These are phyloP conservation scores for Arthrinium phaeospermum DNA, from an alignment of 2,329 filamentous ascomycete species.

Conservation along the genomic window DNA sequence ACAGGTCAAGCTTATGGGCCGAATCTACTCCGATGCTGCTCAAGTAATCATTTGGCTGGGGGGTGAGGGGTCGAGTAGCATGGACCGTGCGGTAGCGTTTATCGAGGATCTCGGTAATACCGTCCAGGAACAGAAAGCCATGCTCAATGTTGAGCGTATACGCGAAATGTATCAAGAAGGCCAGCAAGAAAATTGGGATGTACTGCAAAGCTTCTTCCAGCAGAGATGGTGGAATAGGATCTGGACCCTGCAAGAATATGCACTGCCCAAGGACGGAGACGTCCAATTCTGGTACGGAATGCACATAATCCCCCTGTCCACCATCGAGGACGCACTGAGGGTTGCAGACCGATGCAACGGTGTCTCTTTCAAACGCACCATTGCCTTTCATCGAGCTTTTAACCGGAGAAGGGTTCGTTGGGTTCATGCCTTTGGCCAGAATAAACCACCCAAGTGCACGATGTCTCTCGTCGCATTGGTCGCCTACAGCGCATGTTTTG, in stretches of 20 bases:
- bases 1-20: conserved; percentile 23
- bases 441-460: no score
- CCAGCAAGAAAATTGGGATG: not conserved
- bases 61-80: not conserved
- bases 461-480: no score
- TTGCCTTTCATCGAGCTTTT: not conserved
- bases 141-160: not conserved
- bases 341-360: no score
- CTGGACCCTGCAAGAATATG: not conserved
- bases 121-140: not conserved
- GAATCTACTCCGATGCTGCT: conserved; percentile 20
- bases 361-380: not conserved
- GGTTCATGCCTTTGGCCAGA: no score
- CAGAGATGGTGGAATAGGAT: not conserved
- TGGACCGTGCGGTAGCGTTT: not conserved
- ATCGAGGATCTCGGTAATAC: not conserved
- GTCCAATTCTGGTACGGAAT: not conserved
- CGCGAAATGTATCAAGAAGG: not conserved
- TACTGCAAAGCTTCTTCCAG: not conserved
- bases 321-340: no score
- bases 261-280: not conserved
- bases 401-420: not conserved
- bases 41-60: conserved; percentile 20
- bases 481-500: not conserved
- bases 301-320: not conserved